Evolutionary conservation across 2,329 filamentous ascomycete species (phyloP), one percentile per base, ranked within the genome.

Genomic region (Alternaria triticimaculans): DNA sequence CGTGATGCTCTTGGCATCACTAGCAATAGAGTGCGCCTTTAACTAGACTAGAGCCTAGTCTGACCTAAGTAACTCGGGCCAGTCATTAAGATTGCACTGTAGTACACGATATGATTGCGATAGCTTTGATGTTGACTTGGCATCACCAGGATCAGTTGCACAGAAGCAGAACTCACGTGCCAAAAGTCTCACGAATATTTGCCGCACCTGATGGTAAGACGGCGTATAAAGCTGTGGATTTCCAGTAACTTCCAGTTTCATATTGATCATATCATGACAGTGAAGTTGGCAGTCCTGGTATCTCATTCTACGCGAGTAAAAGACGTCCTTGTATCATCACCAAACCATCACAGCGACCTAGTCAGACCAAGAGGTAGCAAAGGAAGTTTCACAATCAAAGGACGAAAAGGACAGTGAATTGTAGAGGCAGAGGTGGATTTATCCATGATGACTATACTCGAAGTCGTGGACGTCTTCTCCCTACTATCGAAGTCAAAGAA

Each of bases 201-300:
- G 6, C 21, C n/a, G 33, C 1, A 9, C 14, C 0, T 37, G 15
- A 37, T 37, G 7, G 15, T 37, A 0, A n/a, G 1, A 37, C 33
- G 33, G 15, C 15, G 33, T 37, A 9, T 37, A 4, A 0, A 37
- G 33, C 15, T 37, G 33, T 2, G 15, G 0, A 5, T n/a, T n/a
- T n/a, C 2, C 15, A 0, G 33, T n/a, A 1, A 1, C 15, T n/a
- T n/a, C 15, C 15, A 0, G 33, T 1, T 37, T 10, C 33, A n/a
- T n/a, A n/a, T n/a, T n/a, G 15, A 37, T 37, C 8, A 10, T 37
- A 37, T n/a, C 4, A 9, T 37, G 33, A 3, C 2, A n/a, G 33
- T 37, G 33, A 5, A n/a, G 2, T n/a, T 37, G 33, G 33, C 7
- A 37, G 4, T n/a, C 7, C 7, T 37, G 4, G 5, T n/a, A n/a